A percentile compares a stretch with the other conserved stretches of the same genome.
Evolutionary conservation across 148 eudicot genomes (phyloP).

Genomic region (Silene conica): DNA sequence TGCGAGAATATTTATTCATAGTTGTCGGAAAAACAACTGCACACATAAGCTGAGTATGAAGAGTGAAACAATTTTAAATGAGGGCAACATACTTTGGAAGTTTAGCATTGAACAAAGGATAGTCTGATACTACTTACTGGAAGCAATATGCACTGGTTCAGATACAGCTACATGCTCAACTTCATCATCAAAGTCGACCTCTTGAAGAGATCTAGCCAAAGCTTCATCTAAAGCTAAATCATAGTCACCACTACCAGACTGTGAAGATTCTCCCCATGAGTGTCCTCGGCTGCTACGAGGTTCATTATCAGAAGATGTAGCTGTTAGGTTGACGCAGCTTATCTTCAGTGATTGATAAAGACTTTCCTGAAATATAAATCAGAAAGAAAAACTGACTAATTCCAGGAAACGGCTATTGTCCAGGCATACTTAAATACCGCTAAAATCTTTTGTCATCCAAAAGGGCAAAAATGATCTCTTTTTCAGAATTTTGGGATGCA

Average conservation of each 20-base stretch:
- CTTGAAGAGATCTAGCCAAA: conserved; percentile 67
- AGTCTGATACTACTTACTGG: conserved; percentile 33
- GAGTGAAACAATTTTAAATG: neutral
- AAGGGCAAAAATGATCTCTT: neutral
- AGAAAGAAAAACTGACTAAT: neutral
- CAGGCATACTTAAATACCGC: neutral
- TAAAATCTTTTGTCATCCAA: neutral
- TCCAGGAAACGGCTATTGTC: neutral
- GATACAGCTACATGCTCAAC: conserved; percentile 35
- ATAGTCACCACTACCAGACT: conserved; percentile 31
- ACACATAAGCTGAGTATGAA: neutral
- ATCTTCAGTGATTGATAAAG: conserved; percentile 48
- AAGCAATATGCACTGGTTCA: conserved; percentile 34
- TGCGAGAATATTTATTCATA: neutral
- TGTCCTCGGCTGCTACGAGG: conserved; percentile 37
- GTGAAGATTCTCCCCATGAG: conserved; percentile 49
- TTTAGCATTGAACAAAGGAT: conserved; percentile 6
- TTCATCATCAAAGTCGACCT: conserved; percentile 46
- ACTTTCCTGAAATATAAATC: conserved; percentile 40
- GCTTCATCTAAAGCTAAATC: conserved; percentile 76
- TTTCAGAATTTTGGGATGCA: neutral
- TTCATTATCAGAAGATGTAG: conserved; percentile 28
- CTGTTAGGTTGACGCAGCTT: conserved; percentile 27
- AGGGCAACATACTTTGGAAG: neutral
- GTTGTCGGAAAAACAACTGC: neutral